These are phyloP conservation scores for Microdochium bolleyi DNA, from an alignment of 2,329 filamentous ascomycete species.

Conservation along the genomic window DNA sequence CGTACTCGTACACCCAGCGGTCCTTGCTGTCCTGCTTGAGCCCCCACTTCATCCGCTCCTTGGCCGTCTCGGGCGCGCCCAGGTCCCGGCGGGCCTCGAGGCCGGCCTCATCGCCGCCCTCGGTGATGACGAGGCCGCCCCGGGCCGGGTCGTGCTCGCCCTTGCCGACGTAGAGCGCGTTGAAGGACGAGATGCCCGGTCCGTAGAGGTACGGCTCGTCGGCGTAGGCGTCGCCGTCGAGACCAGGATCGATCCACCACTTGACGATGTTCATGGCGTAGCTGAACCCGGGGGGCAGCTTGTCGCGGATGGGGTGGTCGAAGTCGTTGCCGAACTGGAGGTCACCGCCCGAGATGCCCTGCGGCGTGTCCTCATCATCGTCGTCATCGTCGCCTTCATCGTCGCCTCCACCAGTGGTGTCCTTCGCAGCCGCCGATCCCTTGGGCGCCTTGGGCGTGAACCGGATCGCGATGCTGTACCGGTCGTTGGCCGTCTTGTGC, in stretches of 20 bases:
- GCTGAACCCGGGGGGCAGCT: slow-evolving; percentile 77
- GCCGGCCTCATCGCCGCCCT: slow-evolving; percentile 56
- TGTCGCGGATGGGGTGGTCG: slow-evolving; percentile 79
- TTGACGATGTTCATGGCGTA: slow-evolving; percentile 79
- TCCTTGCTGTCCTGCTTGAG: slow-evolving; percentile 38
- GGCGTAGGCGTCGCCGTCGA: slow-evolving; percentile 84
- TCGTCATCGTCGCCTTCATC: slow-evolving; percentile 7
- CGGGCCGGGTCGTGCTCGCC: slow-evolving; percentile 35
- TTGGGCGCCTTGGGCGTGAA: slow-evolving; percentile 59
- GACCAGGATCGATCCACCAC: slow-evolving; percentile 83
- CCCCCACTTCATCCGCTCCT: slow-evolving; percentile 52
- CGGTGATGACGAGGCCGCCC: slow-evolving; percentile 51
- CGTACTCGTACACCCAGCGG: slow-evolving; percentile 47
- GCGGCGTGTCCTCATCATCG: slow-evolving; percentile 5
- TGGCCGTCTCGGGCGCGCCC: slow-evolving; percentile 43
- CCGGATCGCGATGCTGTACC: slow-evolving; percentile 76
- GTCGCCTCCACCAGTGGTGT: slow-evolving; percentile 5
- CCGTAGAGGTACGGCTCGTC: slow-evolving; percentile 84
- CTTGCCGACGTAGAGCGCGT: slow-evolving; percentile 61
- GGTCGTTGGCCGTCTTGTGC: slow-evolving; percentile 61
- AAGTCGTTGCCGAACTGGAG: slow-evolving; percentile 96
- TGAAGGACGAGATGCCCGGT: slow-evolving; percentile 72
- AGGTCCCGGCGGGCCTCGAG: slow-evolving; percentile 32
- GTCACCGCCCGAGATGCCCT: slow-evolving; percentile 57
- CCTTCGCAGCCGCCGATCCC: slow-evolving; percentile 3